Evolutionary conservation across 2,329 filamentous ascomycete genomes (phyloP).

Genomic region (Colletotrichum euphorbiae): DNA sequence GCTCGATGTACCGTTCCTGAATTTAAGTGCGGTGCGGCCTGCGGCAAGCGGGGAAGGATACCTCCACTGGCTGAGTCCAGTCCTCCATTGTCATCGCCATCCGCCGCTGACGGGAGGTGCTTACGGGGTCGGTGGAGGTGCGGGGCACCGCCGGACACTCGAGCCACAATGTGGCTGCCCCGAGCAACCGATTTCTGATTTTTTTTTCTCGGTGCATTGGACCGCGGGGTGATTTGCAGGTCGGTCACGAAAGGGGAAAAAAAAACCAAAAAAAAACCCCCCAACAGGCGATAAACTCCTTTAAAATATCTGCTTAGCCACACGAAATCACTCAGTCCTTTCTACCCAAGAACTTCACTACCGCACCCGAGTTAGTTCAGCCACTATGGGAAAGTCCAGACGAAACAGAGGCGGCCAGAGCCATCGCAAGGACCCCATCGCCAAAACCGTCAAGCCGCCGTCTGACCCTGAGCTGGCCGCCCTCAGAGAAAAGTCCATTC

Average conservation of each 20-base stretch:
- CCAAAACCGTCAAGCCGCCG: slow-evolving; percentile 69
- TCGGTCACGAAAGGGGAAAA: slow-evolving; percentile 16
- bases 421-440: slow-evolving; percentile 65
- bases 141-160: background rate
- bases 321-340: background rate
- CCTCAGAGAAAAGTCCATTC: slow-evolving; percentile 71
- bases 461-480: slow-evolving; percentile 73
- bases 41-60: slow-evolving; percentile 14
- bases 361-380: background rate
- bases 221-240: slow-evolving; percentile 16
- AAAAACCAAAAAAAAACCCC: too few species aligned
- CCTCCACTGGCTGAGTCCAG: background rate
- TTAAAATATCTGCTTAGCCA: too few species aligned
- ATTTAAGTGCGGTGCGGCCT: slow-evolving; percentile 15
- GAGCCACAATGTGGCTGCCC: slow-evolving; percentile 39
- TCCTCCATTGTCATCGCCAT: too few species aligned
- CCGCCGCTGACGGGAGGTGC: too few species aligned
- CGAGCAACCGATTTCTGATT: slow-evolving; percentile 24
- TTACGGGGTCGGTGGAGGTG: too few species aligned
- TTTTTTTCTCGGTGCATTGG: slow-evolving; percentile 13
- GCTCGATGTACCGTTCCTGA: slow-evolving; percentile 20
- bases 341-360: background rate
- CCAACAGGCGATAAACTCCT: background rate
- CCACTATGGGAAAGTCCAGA: slow-evolving; percentile 70
- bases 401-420: slow-evolving; percentile 62